A percentile compares a stretch with the other conserved stretches of the same genome.
phyloP scores from a whole-genome alignment of 306 rosid genomes.

The Acacia acuminata region DNA sequence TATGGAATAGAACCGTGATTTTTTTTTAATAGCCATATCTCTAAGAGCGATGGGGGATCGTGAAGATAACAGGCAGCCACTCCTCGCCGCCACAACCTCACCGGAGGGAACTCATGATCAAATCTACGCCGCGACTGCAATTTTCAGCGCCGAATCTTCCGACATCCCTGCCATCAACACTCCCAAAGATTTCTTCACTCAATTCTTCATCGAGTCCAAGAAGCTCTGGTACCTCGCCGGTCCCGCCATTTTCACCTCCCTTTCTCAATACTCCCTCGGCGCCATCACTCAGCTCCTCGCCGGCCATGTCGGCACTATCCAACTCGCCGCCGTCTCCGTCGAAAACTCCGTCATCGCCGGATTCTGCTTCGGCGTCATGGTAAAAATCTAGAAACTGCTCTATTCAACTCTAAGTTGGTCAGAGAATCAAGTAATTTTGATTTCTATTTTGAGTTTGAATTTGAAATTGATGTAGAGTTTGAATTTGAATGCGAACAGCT shows the following conservation, averaged over 20 bases:
- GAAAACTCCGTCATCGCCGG: slow-evolving; percentile 96
- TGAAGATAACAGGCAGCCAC: slow-evolving; percentile 18
- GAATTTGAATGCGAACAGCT: slow-evolving; percentile 40
- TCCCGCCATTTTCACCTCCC: slow-evolving; percentile 83
- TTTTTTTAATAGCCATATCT: background rate
- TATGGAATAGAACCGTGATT: background rate
- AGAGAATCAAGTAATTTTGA: background rate
- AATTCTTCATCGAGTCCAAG: slow-evolving; percentile 58
- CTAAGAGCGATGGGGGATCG: slow-evolving; percentile 18
- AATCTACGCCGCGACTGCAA: background rate
- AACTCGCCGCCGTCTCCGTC: slow-evolving; percentile 82
- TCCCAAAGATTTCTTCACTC: slow-evolving; percentile 41
- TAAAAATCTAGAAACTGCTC: slow-evolving; percentile 12
- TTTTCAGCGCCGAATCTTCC: slow-evolving; percentile 49
- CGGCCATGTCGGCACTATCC: slow-evolving; percentile 74
- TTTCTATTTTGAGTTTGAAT: background rate
- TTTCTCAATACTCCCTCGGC: slow-evolving; percentile 88
- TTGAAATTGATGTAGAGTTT: background rate
- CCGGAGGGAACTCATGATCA: too few relatives aligned
- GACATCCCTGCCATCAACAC: slow-evolving; percentile 66
- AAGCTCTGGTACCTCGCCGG: slow-evolving; percentile 93
- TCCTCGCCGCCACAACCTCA: slow-evolving; percentile 4
- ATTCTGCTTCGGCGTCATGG: slow-evolving; percentile 80
- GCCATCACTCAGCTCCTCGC: slow-evolving; percentile 82
- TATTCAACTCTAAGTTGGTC: background rate